Conservation (phyloP, 2,329 filamentous ascomycete genomes). For the Exophiala aquamarina region DNA sequence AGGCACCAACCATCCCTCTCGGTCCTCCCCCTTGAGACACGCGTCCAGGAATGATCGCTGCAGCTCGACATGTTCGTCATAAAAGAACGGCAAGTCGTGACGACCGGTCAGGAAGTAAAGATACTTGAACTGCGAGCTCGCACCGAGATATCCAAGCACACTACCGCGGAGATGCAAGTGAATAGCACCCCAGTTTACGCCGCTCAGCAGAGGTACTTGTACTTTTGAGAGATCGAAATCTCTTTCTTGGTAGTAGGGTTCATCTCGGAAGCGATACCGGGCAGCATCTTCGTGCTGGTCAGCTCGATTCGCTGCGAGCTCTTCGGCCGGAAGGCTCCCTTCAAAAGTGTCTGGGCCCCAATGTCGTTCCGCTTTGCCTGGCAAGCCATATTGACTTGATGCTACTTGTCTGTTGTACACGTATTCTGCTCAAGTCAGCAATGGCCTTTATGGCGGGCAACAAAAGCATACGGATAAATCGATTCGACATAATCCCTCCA, state of each 20-base stretch:
- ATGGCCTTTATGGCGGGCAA: too few relatives aligned
- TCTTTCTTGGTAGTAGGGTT: slow-evolving; percentile 64
- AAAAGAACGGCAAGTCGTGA: slow-evolving; percentile 73
- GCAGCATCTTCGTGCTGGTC: slow-evolving; percentile 49
- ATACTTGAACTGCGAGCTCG: slow-evolving; percentile 67
- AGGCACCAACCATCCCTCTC: slow-evolving; percentile 43
- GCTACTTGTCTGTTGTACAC: slow-evolving; percentile 49
- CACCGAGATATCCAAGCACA: slow-evolving; percentile 61
- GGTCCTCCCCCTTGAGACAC: slow-evolving; percentile 68
- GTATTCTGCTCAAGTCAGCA: too few relatives aligned
- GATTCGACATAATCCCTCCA: slow-evolving; percentile 60
- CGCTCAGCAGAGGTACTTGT: slow-evolving; percentile 64
- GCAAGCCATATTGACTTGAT: slow-evolving; percentile 66
- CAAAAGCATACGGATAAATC: slow-evolving; percentile 56
- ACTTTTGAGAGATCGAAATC: slow-evolving; percentile 68
- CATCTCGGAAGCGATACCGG: slow-evolving; percentile 58
- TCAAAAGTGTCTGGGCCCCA: slow-evolving; percentile 52
- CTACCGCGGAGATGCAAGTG: slow-evolving; percentile 69
- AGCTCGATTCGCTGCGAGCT: slow-evolving; percentile 37
- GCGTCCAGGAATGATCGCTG: slow-evolving; percentile 69
- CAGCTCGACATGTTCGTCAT: slow-evolving; percentile 65
- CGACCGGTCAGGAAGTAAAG: slow-evolving; percentile 68
- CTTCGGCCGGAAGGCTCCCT: slow-evolving; percentile 37
- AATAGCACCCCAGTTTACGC: slow-evolving; percentile 72
- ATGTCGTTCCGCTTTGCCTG: slow-evolving; percentile 51